Percentiles rank a stretch among this genome's conserved stretches.
Conservation (phyloP, 129 eudicot genomes). For the Flaveria sonorensis region DNA sequence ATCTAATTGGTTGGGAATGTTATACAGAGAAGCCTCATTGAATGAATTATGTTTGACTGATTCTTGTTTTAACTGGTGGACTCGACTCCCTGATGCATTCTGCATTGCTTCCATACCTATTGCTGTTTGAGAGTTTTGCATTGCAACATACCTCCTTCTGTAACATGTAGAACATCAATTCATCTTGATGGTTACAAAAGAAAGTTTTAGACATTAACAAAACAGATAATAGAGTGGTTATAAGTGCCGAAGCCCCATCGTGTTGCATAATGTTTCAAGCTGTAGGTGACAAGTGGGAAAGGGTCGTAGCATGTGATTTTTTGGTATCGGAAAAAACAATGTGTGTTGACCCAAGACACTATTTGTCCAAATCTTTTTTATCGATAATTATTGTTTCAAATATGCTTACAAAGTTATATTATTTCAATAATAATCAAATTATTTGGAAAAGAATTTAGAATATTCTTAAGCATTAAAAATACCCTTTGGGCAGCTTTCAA, state of each 20-base stretch:
- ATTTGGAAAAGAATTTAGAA: not conserved
- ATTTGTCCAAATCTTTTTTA: not conserved
- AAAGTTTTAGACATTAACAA: slow-evolving; percentile 1
- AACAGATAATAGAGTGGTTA: not conserved
- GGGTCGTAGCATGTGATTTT: not conserved
- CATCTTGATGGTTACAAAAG: not conserved
- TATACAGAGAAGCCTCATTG: slow-evolving; percentile 35
- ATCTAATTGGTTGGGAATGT: slow-evolving; percentile 43
- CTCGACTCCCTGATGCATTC: slow-evolving; percentile 44
- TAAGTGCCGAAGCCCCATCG: not conserved
- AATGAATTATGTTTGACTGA: slow-evolving; percentile 37
- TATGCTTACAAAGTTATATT: not conserved
- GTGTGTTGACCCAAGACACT: not conserved
- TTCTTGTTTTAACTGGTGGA: slow-evolving; percentile 52
- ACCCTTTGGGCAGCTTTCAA: not conserved
- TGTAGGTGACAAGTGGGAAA: slow-evolving; percentile 1
- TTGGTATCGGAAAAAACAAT: not conserved
- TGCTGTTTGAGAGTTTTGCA: slow-evolving; percentile 72
- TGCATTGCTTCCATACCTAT: slow-evolving; percentile 68
- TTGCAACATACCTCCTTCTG: slow-evolving; percentile 80
- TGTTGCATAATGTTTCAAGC: slow-evolving; percentile 3
- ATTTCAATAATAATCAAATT: not conserved
- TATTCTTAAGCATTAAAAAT: not conserved
- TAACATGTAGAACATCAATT: slow-evolving; percentile 25
- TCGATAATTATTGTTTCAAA: not conserved